Percentiles rank a stretch among this genome's conserved stretches.
phyloP scores from a whole-genome alignment of 2,329 filamentous ascomycete genomes.

The Periglandula ipomoeae region DNA sequence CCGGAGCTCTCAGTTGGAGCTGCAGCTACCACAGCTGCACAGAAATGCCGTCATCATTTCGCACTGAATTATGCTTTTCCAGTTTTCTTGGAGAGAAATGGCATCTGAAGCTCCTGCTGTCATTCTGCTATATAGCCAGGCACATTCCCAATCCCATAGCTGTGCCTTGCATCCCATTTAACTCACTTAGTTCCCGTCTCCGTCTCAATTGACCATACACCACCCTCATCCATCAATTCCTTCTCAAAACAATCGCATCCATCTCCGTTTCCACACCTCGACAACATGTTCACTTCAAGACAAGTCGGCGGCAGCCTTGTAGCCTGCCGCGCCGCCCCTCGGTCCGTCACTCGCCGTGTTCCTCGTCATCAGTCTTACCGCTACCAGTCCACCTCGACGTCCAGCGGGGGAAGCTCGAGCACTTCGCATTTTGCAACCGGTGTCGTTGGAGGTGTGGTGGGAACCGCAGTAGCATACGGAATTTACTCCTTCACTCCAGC shows the following conservation, averaged over 20 bases:
- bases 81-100: neutral
- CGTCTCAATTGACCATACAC: neutral
- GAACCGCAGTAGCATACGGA: slow-evolving; percentile 32
- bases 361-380: slow-evolving; percentile 20
- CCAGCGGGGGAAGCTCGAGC: slow-evolving; percentile 12
- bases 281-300: slow-evolving; percentile 23
- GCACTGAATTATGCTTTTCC: neutral
- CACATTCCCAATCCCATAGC: neutral
- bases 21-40: neutral
- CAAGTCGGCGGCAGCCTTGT: slow-evolving; percentile 16
- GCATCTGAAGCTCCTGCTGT: neutral
- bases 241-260: no score
- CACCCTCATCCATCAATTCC: neutral
- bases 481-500: slow-evolving; percentile 35
- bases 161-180: neutral
- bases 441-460: slow-evolving; percentile 33
- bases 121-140: neutral
- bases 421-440: slow-evolving; percentile 30
- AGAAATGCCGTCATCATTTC: slow-evolving; percentile 6
- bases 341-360: slow-evolving; percentile 14
- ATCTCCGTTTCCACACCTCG: no score
- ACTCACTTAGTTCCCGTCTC: neutral
- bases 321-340: slow-evolving; percentile 18
- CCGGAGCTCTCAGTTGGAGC: no score
- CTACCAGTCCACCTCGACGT: slow-evolving; percentile 31